Evolutionary conservation across 2,329 filamentous ascomycete species (phyloP), one percentile per base, ranked within the genome.

Genomic region (Alternaria burnsii): DNA sequence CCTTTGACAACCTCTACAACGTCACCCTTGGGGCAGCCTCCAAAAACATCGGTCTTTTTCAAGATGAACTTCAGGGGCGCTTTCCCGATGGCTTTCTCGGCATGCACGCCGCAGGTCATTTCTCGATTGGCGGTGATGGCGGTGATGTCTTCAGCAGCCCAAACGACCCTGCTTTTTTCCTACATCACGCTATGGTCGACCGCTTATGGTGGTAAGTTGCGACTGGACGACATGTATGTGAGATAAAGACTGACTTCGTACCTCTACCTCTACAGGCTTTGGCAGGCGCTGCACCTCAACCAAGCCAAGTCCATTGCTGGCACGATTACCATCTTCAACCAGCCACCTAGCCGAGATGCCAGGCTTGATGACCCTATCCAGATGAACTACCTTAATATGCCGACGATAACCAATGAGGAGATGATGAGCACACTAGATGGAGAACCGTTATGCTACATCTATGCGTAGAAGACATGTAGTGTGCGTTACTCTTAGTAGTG

Each of bases 11-110:
- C 38, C 42, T 71, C 3, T 43, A 60, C 66, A 78, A 81, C 58
- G 83, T 84, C 4, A 82, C 84, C 20, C 68, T 86, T 41, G 87
- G 87, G 58, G 81, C 84, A 63, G 85, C 85, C 41, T 62, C 61
- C 2, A 51, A 44, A 20, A 82, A 80, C 62, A 79, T 80, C 38
- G 51, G 6, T 16, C 28, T 34, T 3, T 69, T 83, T 80, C 64
- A 76, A 78, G 44, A 71, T 51, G 64, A 65, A 78, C 40, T 70
- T 0, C 62, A 69, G 46, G 64, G 63, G 4, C 65, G 63, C 41
- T 68, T 67, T 24, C 18, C 41, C 4, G 59, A 68, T 14, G 56
- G 62, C 11, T 66, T 63, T 66, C 68, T 60, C 10, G 79, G 79
- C 8, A 75, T 82, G 1, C 82, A 84, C 58, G 77, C 75, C 8